A percentile compares a stretch with the other conserved stretches of the same genome.
These are phyloP conservation scores for Fusarium hostae DNA, from an alignment of 2,329 filamentous ascomycete genomes.

Conservation along the genomic window DNA sequence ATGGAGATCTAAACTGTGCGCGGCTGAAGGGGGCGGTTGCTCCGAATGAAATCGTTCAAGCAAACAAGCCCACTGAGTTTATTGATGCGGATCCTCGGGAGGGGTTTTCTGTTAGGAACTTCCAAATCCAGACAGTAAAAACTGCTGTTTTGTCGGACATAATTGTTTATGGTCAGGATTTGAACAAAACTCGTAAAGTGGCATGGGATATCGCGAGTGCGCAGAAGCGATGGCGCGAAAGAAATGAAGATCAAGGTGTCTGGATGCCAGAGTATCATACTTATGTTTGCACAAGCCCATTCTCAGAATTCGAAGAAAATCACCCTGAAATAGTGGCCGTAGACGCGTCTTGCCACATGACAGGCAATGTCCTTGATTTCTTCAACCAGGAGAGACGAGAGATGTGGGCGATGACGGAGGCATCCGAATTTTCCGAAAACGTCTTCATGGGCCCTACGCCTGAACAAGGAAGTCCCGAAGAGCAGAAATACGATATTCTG, in stretches of 20 bases:
- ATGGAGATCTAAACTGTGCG: conserved; percentile 77
- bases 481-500: conserved; percentile 79
- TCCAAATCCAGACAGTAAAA: conserved; percentile 95
- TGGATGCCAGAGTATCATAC: conserved; percentile 80
- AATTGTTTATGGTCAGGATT: conserved; percentile 86
- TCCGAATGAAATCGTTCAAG: conserved; percentile 80
- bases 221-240: conserved; percentile 78
- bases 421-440: conserved; percentile 88
- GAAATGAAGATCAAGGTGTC: conserved; percentile 66
- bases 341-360: conserved; percentile 76
- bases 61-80: conserved; percentile 68
- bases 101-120: conserved; percentile 95
- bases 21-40: conserved; percentile 89
- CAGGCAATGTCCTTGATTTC: conserved; percentile 86
- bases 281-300: conserved; percentile 76
- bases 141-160: conserved; percentile 90
- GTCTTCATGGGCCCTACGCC: conserved; percentile 92
- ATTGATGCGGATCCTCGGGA: conserved; percentile 86
- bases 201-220: conserved; percentile 77
- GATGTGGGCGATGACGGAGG: conserved; percentile 93
- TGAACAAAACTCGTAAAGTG: conserved; percentile 69
- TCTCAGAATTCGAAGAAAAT: conserved; percentile 76
- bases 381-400: conserved; percentile 88
- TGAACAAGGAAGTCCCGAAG: conserved; percentile 69
- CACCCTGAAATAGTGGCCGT: conserved; percentile 79